phyloP scores from a whole-genome alignment of 2,329 filamentous ascomycete species.

The Fusarium burgessii region DNA sequence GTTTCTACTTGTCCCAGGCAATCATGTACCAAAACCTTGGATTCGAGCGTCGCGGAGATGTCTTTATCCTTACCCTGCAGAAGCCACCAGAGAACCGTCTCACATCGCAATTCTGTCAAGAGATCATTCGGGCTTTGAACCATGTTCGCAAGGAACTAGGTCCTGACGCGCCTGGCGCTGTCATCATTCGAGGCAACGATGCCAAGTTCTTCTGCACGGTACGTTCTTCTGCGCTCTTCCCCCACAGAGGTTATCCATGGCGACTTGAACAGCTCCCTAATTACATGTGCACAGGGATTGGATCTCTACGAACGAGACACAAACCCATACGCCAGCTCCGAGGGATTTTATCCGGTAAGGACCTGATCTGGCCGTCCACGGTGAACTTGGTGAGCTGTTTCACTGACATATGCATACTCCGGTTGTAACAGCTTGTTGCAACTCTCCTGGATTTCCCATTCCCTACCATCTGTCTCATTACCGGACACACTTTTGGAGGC shows the following conservation, averaged over 20 bases:
- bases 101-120: conserved; percentile 5
- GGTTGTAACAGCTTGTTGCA: background rate
- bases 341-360: conserved; percentile 3
- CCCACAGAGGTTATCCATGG: background rate
- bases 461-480: conserved; percentile 2
- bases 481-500: conserved; percentile 2
- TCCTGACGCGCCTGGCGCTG: background rate
- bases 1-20: too few relatives aligned
- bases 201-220: conserved; percentile 7
- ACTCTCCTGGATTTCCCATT: conserved; percentile 1
- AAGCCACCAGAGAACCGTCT: conserved; percentile 9
- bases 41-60: background rate
- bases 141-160: background rate
- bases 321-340: conserved; percentile 1
- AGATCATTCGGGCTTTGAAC: background rate
- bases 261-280: background rate
- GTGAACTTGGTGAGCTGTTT: background rate
- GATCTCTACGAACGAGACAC: conserved; percentile 1
- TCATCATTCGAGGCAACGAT: background rate
- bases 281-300: background rate
- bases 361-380: background rate
- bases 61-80: conserved; percentile 7
- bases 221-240: too few relatives aligned
- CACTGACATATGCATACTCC: background rate
- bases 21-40: background rate